These are phyloP conservation scores for Kwoniella europaea DNA, from an alignment of 768 basidiomycete genomes.

Conservation along the genomic window DNA sequence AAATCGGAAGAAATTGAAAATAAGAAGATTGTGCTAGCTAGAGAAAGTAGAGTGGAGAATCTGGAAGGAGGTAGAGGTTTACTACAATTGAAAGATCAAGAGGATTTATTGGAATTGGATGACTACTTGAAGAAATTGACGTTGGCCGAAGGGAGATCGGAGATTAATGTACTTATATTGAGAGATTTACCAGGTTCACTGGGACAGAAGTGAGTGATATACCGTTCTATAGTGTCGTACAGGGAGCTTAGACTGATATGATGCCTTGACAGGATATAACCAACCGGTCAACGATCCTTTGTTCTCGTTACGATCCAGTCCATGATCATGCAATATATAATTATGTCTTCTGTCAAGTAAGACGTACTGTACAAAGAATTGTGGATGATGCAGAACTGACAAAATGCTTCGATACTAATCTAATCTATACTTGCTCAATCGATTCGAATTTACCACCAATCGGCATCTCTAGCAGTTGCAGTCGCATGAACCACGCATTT, in stretches of 20 bases:
- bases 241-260: not conserved
- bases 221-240: not conserved
- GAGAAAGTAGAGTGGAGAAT: constrained; percentile 81
- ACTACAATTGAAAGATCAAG: constrained; percentile 75
- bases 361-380: no score
- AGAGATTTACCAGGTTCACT: constrained; percentile 69
- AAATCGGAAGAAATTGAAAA: constrained; percentile 75
- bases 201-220: constrained; percentile 23
- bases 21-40: constrained; percentile 75
- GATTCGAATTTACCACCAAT: constrained; percentile 28
- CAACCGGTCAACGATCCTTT: no score
- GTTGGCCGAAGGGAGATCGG: constrained; percentile 81
- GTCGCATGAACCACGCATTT: constrained; percentile 33
- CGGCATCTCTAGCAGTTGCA: constrained; percentile 40
- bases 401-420: not conserved
- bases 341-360: not conserved
- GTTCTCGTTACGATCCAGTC: not conserved
- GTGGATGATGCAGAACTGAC: no score
- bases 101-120: constrained; percentile 75
- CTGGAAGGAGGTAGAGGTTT: constrained; percentile 71
- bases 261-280: no score
- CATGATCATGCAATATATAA: not conserved
- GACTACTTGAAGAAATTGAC: constrained; percentile 73
- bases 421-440: not conserved
- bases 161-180: constrained; percentile 86